Base-by-base conservation (phyloP, 1,284 basidiomycete species). In the Inonotus obliquus region DNA sequence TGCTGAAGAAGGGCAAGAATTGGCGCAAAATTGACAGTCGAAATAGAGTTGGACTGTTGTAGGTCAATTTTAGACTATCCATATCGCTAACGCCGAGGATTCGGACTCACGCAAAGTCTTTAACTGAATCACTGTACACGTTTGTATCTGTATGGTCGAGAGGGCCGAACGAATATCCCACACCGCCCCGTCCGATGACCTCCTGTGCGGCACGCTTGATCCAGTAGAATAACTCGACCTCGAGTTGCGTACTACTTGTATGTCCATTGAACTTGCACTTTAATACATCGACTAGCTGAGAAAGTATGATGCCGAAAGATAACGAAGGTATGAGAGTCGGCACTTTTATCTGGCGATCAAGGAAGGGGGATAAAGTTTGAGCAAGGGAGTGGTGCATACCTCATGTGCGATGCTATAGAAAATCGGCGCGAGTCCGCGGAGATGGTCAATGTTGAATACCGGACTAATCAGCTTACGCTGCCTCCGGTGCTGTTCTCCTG, bases 131-230 rank as follows among this genome's bases (percentile, higher is more conserved):
- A 6, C 54, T 51, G 32, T 68, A 65, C 27, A 59, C 47, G 35
- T 63, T 64, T 6, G 57, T 47, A 17, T 55, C 35, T 17, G 63
- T 32, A 47, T 23, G 57, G 39, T 60, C 64, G 29, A 76, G 60
- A 6, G 71, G 56, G 57, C 76, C 73, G 59, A 78, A 77, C 1
- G 77, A 77, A 59, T 73, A 73, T 4, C 76, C 77, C 19, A 77
- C 66, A 6, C 74, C 75, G 57, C 73, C 73, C 66, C 74, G 73
- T 7, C 75, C 76, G 38, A 78, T 71, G n/a, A 76, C 64, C 64
- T 78, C 77, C 13, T 77, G 67, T 5, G 76, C 75, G 17, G 72
- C 69, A n/a, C 74, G 71, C 23, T 70, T 68, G 65, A 74, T 71
- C 75, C 76, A 77, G 29, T 69, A 67, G 2, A 73, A 60, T 13